Percentiles rank a stretch among this genome's conserved stretches.
Conservation (phyloP, 2,329 filamentous ascomycete genomes). For the Neurospora sp. region DNA sequence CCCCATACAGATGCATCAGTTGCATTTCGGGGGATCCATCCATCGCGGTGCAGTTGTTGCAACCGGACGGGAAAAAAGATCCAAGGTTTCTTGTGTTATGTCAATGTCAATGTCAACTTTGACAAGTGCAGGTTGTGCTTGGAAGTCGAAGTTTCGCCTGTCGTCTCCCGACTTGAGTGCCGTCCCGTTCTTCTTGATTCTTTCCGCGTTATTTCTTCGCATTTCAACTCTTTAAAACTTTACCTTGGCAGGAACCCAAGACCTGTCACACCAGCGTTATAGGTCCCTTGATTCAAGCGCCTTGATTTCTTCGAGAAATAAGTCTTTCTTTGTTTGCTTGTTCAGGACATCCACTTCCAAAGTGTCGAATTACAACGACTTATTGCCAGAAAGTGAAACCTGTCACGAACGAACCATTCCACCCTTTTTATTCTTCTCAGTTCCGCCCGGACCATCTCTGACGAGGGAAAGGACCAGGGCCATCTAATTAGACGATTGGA, state of each 20-base stretch:
- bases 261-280: neutral
- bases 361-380: neutral
- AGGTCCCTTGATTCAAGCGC: neutral
- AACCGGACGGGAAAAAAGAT: neutral
- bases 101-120: neutral
- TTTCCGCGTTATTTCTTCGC: neutral
- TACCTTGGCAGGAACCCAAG: neutral
- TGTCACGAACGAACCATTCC: neutral
- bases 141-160: neutral
- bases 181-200: neutral
- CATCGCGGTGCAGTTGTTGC: too few relatives aligned
- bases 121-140: neutral
- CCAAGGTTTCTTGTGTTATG: neutral
- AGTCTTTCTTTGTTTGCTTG: neutral
- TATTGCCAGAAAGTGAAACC: neutral
- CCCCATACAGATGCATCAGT: neutral
- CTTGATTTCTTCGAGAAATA: neutral
- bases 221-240: neutral
- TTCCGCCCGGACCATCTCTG: neutral
- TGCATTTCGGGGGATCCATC: neutral
- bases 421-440: neutral
- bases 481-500: neutral
- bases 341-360: neutral
- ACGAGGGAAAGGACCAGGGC: neutral
- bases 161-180: neutral